Evolutionary conservation across 73 alveolate genomes (phyloP).

Genomic region (Tetrahymena elliotti): DNA sequence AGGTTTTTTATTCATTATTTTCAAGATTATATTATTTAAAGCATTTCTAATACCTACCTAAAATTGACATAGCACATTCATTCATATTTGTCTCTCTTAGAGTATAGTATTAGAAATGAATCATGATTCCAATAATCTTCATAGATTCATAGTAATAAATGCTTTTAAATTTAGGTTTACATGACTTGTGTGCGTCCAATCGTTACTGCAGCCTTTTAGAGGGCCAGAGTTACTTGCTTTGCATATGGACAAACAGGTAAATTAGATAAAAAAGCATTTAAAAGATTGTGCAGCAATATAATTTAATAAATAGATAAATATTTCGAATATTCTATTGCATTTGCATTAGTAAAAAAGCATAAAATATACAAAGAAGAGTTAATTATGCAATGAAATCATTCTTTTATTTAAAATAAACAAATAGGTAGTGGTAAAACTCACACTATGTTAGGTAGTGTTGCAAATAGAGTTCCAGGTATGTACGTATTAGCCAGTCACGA

Average conservation of each 20-base stretch:
- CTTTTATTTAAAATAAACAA: background rate
- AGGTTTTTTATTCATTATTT: conserved; percentile 36
- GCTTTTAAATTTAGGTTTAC: conserved; percentile 46
- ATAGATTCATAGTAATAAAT: background rate
- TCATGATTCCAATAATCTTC: background rate
- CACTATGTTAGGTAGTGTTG: conserved; percentile 94
- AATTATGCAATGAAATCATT: background rate
- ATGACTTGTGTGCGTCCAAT: conserved; percentile 91
- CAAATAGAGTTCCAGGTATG: conserved; percentile 90
- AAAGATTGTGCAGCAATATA: conserved; percentile 84
- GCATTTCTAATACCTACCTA: background rate
- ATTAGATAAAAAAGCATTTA: conserved; percentile 10
- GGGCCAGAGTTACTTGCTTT: conserved; percentile 90
- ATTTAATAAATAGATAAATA: conserved; percentile 36
- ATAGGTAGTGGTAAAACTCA: conserved; percentile 98
- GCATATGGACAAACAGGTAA: conserved; percentile 96
- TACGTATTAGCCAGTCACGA: conserved; percentile 96
- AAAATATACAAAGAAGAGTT: background rate
- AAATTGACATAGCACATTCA: background rate
- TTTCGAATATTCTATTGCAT: background rate
- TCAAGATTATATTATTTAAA: background rate
- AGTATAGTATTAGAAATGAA: background rate
- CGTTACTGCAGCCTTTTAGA: conserved; percentile 89
- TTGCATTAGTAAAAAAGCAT: too few relatives aligned
- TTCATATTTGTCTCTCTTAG: background rate